Conservation (phyloP, 2,329 filamentous ascomycete genomes). For the Chrysosporium queenslandicum region DNA sequence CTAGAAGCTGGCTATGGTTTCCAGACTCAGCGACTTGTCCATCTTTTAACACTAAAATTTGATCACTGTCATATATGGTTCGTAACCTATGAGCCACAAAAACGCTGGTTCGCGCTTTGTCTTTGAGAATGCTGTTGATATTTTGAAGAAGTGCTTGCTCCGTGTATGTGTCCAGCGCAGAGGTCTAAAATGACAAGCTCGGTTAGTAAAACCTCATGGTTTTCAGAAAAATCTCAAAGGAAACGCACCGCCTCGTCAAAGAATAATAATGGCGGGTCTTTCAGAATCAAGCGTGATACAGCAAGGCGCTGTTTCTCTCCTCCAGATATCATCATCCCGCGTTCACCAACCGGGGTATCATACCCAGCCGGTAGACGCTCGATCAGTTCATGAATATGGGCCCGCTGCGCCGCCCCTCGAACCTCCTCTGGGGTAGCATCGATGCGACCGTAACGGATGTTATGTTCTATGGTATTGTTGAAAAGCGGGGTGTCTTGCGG, state of each 20-base stretch:
- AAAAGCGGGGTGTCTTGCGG: conserved; percentile 95
- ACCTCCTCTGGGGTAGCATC: conserved; percentile 65
- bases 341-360: conserved; percentile 80
- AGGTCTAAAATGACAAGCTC: conserved; percentile 46
- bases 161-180: conserved; percentile 83
- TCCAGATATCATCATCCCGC: conserved; percentile 92
- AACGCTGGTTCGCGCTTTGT: conserved; percentile 81
- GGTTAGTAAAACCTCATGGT: background rate
- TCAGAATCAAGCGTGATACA: conserved; percentile 70
- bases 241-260: conserved; percentile 72
- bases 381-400: conserved; percentile 76
- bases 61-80: conserved; percentile 86
- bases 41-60: conserved; percentile 81
- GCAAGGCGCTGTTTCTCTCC: conserved; percentile 90
- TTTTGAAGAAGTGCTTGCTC: conserved; percentile 84
- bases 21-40: conserved; percentile 81
- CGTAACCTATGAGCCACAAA: conserved; percentile 88
- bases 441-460: conserved; percentile 85
- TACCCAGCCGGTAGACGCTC: conserved; percentile 77
- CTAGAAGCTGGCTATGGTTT: conserved; percentile 74
- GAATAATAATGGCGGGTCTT: conserved; percentile 82
- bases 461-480: conserved; percentile 92
- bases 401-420: conserved; percentile 65
- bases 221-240: background rate
- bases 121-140: conserved; percentile 83